Evolutionary conservation across 805 yeast species (phyloP), one percentile per base, ranked within the genome.

Genomic region (Teunomyces funiuensis): DNA sequence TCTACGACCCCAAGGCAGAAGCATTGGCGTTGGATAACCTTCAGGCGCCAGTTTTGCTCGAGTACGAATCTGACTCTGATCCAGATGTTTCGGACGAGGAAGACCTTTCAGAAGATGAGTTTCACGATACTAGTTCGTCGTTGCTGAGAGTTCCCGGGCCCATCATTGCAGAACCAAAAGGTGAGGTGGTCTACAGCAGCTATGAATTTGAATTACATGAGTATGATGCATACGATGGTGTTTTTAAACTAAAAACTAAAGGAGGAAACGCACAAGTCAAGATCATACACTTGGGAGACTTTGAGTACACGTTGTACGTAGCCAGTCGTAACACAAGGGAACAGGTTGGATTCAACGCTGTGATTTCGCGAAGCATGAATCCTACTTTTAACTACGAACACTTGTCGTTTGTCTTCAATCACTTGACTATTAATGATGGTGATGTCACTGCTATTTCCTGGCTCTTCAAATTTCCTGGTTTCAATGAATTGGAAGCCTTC

Each of bases 331-430:
- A 22, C 3, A 22, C 7, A 11, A 22, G 9, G 7, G 10, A 22
- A 22, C 10, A 9, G 3, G 10, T 22, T 22, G 9, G 9, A 7
- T 22, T 22, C 10, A 22, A 22, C 10, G 25, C 25, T 7, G 25
- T 22, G 11, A 29, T 15, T 14, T 43, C 50, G 6, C 71, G 77
- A 9, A 71, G 73, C 20, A 65, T 88, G 61, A 81, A 76, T 53
- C 88, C 93, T 2, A 70, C 76, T n/a, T 82, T 86, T 56, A 80
- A 82, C 54, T 73, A 69, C 46, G 80, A 74, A 9, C 58, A 74
- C 23, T 49, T 60, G 10, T 73, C 86, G 1, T 84, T 88, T 50
- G 74, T 84, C 10, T 88, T 87, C 73, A 84, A 85, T 57, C 72
- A 77, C 47, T 28, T 28, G 16, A 16, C 31, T 28, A 14, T 28